These are phyloP conservation scores for Paraglomus brasilianum DNA, from an alignment of 192 early-diverging fungal species.

Conservation along the genomic window DNA sequence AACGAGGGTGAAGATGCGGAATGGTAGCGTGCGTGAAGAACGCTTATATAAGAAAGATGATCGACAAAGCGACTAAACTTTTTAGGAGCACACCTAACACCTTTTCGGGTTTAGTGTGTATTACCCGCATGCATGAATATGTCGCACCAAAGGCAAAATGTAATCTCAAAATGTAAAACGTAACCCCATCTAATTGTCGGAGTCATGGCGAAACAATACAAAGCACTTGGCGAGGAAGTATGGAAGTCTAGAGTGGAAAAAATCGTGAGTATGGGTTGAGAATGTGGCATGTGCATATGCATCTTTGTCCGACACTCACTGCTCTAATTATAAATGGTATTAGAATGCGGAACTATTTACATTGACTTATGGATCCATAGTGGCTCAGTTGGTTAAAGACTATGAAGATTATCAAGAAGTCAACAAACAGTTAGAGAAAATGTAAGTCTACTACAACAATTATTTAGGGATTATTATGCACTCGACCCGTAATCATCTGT, in stretches of 20 bases:
- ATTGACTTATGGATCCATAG: constrained; percentile 96
- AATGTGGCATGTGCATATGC: not conserved
- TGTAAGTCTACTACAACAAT: constrained; percentile 54
- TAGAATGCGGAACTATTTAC: constrained; percentile 94
- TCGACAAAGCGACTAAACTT: too few relatives aligned
- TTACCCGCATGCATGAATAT: too few relatives aligned
- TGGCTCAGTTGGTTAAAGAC: constrained; percentile 92
- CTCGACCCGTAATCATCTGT: too few relatives aligned
- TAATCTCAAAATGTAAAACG: too few relatives aligned
- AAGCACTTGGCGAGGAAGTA: constrained; percentile 86
- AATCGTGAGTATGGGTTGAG: constrained; percentile 62
- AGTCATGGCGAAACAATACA: constrained; percentile 72
- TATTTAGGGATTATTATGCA: not conserved
- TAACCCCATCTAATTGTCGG: too few relatives aligned
- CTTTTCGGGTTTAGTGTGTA: too few relatives aligned
- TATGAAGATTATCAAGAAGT: constrained; percentile 89
- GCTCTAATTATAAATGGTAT: not conserved
- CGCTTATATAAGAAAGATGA: too few relatives aligned
- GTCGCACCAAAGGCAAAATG: too few relatives aligned
- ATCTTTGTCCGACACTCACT: not conserved
- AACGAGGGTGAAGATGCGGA: too few relatives aligned
- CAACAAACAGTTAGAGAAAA: constrained; percentile 96
- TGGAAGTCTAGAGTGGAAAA: constrained; percentile 96
- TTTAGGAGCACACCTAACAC: too few relatives aligned
- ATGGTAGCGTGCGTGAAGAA: too few relatives aligned